Evolutionary conservation across 208 protist genomes (phyloP).

Genomic region (Trypanosomatidae sp.): DNA sequence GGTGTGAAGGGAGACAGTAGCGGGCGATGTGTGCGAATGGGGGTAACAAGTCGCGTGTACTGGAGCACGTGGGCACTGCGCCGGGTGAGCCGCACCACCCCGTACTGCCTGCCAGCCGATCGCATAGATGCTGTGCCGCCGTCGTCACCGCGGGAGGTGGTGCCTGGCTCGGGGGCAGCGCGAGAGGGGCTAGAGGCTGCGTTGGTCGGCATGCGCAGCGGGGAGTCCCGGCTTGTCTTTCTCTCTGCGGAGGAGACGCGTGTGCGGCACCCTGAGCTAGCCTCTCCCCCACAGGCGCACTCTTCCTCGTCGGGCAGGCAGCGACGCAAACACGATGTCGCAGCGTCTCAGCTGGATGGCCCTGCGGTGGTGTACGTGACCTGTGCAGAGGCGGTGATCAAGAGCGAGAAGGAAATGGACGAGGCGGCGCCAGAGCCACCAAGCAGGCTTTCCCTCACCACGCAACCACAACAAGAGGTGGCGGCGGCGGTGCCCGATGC

Average conservation of each 20-base stretch:
- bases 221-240: conserved; percentile 48
- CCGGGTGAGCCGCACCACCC: conserved; percentile 24
- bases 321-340: too few relatives aligned
- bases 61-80: conserved; percentile 43
- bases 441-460: too few relatives aligned
- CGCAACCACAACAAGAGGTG: too few relatives aligned
- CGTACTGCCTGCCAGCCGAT: conserved; percentile 40
- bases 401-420: too few relatives aligned
- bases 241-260: conserved; percentile 34
- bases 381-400: conserved; percentile 9
- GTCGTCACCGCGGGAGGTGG: conserved; percentile 36
- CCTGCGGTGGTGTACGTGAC: conserved; percentile 27
- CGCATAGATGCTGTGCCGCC: conserved; percentile 40
- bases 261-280: too few relatives aligned
- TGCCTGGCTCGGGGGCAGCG: conserved; percentile 26
- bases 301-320: too few relatives aligned
- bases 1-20: too few relatives aligned
- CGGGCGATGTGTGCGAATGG: background rate
- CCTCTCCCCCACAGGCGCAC: too few relatives aligned
- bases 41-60: background rate
- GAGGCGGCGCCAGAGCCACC: too few relatives aligned
- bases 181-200: conserved; percentile 43
- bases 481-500: too few relatives aligned
- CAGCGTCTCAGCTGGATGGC: conserved; percentile 3
- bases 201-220: conserved; percentile 45